Evolutionary conservation across 495 filamentous ascomycete species (phyloP).

Genomic region (Hyphodiscus hymeniophilus): DNA sequence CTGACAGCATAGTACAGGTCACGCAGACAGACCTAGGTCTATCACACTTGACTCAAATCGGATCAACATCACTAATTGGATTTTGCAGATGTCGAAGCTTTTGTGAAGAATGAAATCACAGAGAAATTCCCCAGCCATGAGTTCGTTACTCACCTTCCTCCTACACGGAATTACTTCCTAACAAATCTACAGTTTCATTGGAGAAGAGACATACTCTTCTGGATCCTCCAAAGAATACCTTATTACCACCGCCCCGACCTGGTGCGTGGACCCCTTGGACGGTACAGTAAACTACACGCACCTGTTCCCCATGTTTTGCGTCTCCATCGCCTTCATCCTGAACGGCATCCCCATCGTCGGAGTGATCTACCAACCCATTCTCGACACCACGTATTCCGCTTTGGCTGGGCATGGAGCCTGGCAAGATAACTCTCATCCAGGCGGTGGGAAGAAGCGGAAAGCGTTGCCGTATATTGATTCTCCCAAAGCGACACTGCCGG

Average conservation of each 20-base stretch:
- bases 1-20: no score
- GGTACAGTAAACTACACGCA: constrained; percentile 70
- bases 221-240: constrained; percentile 51
- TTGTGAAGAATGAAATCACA: constrained; percentile 48
- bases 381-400: constrained; percentile 56
- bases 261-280: constrained; percentile 63
- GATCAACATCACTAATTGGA: constrained; percentile 4
- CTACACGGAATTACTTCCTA: not conserved
- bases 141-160: constrained; percentile 29
- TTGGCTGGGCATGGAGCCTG: constrained; percentile 54
- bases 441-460: constrained; percentile 49
- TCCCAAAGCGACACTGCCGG: constrained; percentile 50
- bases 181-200: constrained; percentile 46
- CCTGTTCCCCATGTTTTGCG: constrained; percentile 66
- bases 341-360: constrained; percentile 49
- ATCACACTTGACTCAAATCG: not conserved
- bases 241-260: constrained; percentile 50
- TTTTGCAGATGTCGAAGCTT: constrained; percentile 54
- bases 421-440: constrained; percentile 11
- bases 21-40: constrained; percentile 59
- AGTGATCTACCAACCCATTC: constrained; percentile 57
- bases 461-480: constrained; percentile 48
- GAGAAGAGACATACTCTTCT: constrained; percentile 62
- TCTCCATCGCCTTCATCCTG: constrained; percentile 56
- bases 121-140: constrained; percentile 52